Conservation (phyloP, 1,284 basidiomycete species). For the Chalciporus sp. region DNA sequence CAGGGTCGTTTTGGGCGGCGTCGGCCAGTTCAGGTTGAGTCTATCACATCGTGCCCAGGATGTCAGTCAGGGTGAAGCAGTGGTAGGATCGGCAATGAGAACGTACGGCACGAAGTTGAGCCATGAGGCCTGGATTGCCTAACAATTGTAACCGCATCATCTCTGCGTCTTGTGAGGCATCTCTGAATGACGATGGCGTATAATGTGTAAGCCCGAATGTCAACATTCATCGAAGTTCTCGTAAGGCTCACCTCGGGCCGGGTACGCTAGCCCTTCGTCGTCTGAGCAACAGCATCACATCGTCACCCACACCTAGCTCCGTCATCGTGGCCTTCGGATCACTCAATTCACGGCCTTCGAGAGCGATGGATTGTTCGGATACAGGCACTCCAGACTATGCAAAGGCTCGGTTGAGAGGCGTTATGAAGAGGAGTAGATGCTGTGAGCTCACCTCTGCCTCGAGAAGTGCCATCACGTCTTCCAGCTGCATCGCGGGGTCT, state of each 20-base stretch:
- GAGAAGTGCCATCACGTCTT: constrained; percentile 86
- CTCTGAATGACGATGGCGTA: constrained; percentile 36
- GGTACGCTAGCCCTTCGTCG: constrained; percentile 58
- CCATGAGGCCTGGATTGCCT: constrained; percentile 81
- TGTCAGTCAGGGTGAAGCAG: neutral
- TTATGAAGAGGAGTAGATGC: neutral
- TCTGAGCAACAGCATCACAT: constrained; percentile 69
- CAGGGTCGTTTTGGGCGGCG: constrained; percentile 70
- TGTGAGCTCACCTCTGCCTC: constrained; percentile 78
- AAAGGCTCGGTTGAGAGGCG: neutral
- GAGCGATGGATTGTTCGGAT: constrained; percentile 70
- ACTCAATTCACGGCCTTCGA: constrained; percentile 63
- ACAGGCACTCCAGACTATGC: constrained; percentile 68
- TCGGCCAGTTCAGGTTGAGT: constrained; percentile 83
- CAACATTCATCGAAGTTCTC: neutral
- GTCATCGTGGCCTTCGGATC: constrained; percentile 68
- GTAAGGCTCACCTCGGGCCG: constrained; percentile 58
- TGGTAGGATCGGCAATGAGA: too few species aligned
- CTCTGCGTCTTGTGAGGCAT: constrained; percentile 80
- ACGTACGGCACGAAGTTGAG: constrained; percentile 69
- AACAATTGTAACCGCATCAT: constrained; percentile 88
- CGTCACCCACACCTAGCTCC: constrained; percentile 59
- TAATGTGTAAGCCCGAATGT: neutral
- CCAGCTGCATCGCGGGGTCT: constrained; percentile 84
- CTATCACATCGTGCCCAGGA: constrained; percentile 46